Evolutionary conservation across 352 stramenopile genomes (phyloP).

Genomic region (Globisporangium takayamanum): DNA sequence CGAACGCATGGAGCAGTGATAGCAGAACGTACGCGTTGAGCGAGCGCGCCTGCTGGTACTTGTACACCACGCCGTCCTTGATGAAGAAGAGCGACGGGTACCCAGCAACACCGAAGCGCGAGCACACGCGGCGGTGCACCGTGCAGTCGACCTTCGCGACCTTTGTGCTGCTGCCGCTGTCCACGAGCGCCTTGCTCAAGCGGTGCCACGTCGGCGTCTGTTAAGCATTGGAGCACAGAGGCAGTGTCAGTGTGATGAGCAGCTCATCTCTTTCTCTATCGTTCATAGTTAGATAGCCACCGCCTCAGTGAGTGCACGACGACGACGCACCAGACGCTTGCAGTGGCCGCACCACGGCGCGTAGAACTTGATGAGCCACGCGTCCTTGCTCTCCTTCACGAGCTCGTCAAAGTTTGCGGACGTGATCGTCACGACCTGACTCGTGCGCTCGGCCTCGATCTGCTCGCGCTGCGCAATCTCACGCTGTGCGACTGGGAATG

Average conservation of each 20-base stretch:
- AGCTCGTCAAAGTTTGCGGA: constrained; percentile 49
- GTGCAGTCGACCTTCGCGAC: constrained; percentile 73
- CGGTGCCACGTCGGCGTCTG: constrained; percentile 64
- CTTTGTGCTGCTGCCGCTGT: constrained; percentile 45
- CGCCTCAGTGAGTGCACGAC: background rate
- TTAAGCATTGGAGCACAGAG: background rate
- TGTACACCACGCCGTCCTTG: constrained; percentile 66
- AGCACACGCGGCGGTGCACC: constrained; percentile 74
- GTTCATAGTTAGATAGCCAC: background rate
- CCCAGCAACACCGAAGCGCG: constrained; percentile 72
- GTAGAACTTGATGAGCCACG: constrained; percentile 83
- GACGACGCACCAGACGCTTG: constrained; percentile 57
- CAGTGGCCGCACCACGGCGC: constrained; percentile 75
- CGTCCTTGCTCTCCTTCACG: constrained; percentile 49
- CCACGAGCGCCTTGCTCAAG: constrained; percentile 57
- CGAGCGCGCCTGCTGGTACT: constrained; percentile 64
- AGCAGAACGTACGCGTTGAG: constrained; percentile 32
- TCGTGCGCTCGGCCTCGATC: constrained; percentile 44
- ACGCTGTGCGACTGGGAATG: constrained; percentile 22
- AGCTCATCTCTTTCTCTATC: background rate
- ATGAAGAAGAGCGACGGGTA: constrained; percentile 80
- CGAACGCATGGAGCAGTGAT: background rate
- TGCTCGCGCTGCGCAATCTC: constrained; percentile 36
- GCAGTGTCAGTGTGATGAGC: background rate
- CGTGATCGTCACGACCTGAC: constrained; percentile 42